phyloP scores from a whole-genome alignment of 495 filamentous ascomycete species.

The Saxophila tyrrhenica region DNA sequence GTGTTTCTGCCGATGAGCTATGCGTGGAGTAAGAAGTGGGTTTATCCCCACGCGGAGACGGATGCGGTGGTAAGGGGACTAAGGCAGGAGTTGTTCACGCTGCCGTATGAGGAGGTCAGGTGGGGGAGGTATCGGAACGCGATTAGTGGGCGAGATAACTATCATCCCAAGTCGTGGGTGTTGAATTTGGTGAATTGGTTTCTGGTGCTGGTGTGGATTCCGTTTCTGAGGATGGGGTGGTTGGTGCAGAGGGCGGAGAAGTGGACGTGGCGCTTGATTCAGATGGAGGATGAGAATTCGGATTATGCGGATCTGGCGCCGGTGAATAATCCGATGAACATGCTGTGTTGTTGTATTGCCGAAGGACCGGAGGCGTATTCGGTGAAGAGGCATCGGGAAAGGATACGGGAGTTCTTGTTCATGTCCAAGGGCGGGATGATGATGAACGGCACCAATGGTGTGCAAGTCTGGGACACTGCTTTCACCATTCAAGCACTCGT shows the following conservation, averaged over 20 bases:
- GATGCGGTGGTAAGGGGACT: conserved; percentile 60
- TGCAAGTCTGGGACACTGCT: conserved; percentile 91
- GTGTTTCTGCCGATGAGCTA: conserved; percentile 90
- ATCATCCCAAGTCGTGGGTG: conserved; percentile 80
- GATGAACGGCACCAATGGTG: conserved; percentile 90
- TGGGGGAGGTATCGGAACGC: conserved; percentile 71
- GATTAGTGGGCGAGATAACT: conserved; percentile 72
- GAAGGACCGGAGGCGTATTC: conserved; percentile 70
- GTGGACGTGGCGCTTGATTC: conserved; percentile 65
- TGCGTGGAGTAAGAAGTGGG: conserved; percentile 69
- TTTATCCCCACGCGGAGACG: conserved; percentile 34
- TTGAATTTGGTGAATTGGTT: conserved; percentile 65
- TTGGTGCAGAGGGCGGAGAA: conserved; percentile 58
- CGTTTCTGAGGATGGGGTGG: conserved; percentile 49
- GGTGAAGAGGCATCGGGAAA: conserved; percentile 66
- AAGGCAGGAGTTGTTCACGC: conserved; percentile 72
- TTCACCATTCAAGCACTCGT: conserved; percentile 75
- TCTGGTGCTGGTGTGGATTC: conserved; percentile 67
- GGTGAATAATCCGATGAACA: conserved; percentile 82
- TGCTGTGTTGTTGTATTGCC: conserved; percentile 67
- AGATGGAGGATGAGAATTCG: conserved; percentile 82
- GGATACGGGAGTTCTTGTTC: conserved; percentile 81
- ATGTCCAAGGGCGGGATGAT: conserved; percentile 86
- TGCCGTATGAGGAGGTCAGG: conserved; percentile 65
- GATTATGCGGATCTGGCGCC: conserved; percentile 78